Base-by-base conservation (phyloP, 2,329 filamentous ascomycete species). In the Cytospora piceae region DNA sequence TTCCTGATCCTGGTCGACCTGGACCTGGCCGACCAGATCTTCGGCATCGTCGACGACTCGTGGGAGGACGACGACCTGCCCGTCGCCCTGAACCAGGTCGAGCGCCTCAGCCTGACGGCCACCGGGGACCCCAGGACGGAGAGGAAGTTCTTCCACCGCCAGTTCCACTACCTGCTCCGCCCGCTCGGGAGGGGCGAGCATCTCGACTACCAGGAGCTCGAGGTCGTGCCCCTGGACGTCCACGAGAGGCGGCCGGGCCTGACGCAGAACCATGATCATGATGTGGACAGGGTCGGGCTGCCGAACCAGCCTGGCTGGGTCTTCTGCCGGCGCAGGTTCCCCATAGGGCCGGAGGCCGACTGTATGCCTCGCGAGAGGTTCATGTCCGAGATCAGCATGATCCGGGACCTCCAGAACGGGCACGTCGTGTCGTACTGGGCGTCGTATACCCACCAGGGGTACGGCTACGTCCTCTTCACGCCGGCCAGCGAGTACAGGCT, bases 31-130 rank as follows among this genome's bases (percentile, higher is more conserved):
- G 88, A 91, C 70, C 88, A 90, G 74, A 92, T 93, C 67, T 93
- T 93, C 72, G 85, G 85, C 52, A 81, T 91, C 61, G 87, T 93
- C 65, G 90, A 93, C 75, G 87, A 90, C 72, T 90, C 88, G 27
- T 92, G 90, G 90, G 89, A 91, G 70, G 91, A 94, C 72, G 83
- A 87, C 61, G 90, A 94, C 76, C 79, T 94, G 52, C 91, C 91
- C 6, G 82, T 93, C 57, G 80, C 87, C 5, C 79, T 85, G 61
- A 87, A 90, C 59, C 85, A 90, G 66, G 83, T 93, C 55, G 83
- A 85, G 70, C 84, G 85, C 56, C 82, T 93, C 22, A 81, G 83
- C 34, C 78, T 92, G 53, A 86, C 86, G 0, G 81, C 83, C 27
- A 77, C 80, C 29, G 83, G 82, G 58, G 85, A 92, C 73, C 84